Conservation (phyloP, 805 yeast species). For the Nakazawaea anatomiae region DNA sequence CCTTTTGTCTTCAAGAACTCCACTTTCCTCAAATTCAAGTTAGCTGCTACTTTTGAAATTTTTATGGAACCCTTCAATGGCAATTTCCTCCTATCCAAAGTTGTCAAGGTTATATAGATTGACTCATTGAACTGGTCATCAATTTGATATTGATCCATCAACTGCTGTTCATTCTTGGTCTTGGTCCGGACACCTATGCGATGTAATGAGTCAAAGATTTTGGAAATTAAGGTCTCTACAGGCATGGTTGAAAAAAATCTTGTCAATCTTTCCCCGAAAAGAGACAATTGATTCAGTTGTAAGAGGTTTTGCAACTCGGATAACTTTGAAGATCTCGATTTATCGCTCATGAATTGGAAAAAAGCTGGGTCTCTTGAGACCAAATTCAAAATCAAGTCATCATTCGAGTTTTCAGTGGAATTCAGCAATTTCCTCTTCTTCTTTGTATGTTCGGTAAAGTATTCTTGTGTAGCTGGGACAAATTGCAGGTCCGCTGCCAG, state of each 20-base stretch:
- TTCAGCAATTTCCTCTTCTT: slow-evolving; percentile 22
- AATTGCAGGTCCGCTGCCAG: slow-evolving; percentile 17
- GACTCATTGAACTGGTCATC: slow-evolving; percentile 17
- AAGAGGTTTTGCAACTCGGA: slow-evolving; percentile 17
- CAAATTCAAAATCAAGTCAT: slow-evolving; percentile 28
- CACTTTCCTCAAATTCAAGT: slow-evolving; percentile 37
- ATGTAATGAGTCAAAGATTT: slow-evolving; percentile 34
- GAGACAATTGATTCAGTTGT: slow-evolving; percentile 15
- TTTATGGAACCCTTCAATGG: slow-evolving; percentile 41
- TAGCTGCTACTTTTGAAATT: slow-evolving; percentile 32
- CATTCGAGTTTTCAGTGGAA: slow-evolving; percentile 20
- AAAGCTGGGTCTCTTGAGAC: slow-evolving; percentile 46
- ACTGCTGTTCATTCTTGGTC: slow-evolving; percentile 4
- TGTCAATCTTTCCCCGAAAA: slow-evolving; percentile 40
- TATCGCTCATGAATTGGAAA: slow-evolving; percentile 35
- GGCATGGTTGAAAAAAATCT: slow-evolving; percentile 44
- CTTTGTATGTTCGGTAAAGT: slow-evolving; percentile 29
- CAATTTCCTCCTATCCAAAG: slow-evolving; percentile 37
- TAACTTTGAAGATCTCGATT: slow-evolving; percentile 10
- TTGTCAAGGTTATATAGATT: slow-evolving; percentile 20
- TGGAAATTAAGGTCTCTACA: slow-evolving; percentile 34
- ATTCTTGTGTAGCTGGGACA: slow-evolving; percentile 36
- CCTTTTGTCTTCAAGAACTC: slow-evolving; percentile 53
- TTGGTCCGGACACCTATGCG: slow-evolving; percentile 31
- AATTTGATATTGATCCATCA: slow-evolving; percentile 14